These are phyloP conservation scores for Hypoxylon sp. DNA, from an alignment of 2,329 filamentous ascomycete genomes.

Conservation along the genomic window DNA sequence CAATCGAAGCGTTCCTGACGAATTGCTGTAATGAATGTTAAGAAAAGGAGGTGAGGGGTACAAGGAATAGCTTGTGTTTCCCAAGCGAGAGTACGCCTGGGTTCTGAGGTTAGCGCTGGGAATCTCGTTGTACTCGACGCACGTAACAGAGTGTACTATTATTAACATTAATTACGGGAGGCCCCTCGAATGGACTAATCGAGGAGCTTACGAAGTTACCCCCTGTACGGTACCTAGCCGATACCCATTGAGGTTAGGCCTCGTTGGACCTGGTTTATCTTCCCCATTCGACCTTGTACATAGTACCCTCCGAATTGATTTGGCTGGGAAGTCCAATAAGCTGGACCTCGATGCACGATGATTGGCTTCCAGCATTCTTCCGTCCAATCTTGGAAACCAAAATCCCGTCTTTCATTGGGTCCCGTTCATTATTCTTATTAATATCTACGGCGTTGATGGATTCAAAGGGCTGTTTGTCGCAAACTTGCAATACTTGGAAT, in stretches of 20 bases:
- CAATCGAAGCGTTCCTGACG: constrained; percentile 24
- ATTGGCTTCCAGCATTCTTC: constrained; percentile 22
- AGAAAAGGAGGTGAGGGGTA: constrained; percentile 9
- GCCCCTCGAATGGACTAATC: constrained; percentile 3
- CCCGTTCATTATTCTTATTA: constrained; percentile 9
- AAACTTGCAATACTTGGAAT: constrained; percentile 5
- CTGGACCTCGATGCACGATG: constrained; percentile 18
- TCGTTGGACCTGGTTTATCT: constrained; percentile 23
- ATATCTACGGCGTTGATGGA: background rate
- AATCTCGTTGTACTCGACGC: constrained; percentile 23
- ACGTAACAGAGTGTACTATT: constrained; percentile 21
- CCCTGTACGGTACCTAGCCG: constrained; percentile 28
- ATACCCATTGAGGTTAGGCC: constrained; percentile 33
- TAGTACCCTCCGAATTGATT: constrained; percentile 30
- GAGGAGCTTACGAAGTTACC: constrained; percentile 33
- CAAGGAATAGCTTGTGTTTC: background rate
- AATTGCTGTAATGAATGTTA: constrained; percentile 28
- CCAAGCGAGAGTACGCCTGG: background rate
- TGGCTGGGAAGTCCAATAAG: constrained; percentile 31
- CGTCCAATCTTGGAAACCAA: constrained; percentile 14
- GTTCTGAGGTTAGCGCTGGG: background rate
- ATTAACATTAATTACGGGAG: constrained; percentile 29
- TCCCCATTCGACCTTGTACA: constrained; percentile 28
- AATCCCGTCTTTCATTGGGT: constrained; percentile 9
- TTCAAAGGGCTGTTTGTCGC: constrained; percentile 4